These are phyloP conservation scores for Cladosporium sp. DNA, from an alignment of 2,329 filamentous ascomycete species.

Conservation along the genomic window DNA sequence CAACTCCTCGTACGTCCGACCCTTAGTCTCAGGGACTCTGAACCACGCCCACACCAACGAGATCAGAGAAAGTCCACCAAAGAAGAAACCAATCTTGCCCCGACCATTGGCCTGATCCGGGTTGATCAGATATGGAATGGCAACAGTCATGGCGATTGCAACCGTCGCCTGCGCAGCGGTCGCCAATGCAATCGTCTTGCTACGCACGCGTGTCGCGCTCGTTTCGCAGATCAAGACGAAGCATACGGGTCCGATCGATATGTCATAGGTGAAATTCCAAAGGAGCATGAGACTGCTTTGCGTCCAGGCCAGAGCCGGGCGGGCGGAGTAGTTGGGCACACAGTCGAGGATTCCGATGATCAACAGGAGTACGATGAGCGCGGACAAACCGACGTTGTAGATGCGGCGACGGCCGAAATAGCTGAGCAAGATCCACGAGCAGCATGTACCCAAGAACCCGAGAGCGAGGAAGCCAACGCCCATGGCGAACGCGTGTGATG, in stretches of 20 bases:
- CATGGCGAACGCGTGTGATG: slow-evolving; percentile 43
- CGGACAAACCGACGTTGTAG: slow-evolving; percentile 41
- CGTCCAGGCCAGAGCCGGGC: slow-evolving; percentile 39
- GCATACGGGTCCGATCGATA: slow-evolving; percentile 41
- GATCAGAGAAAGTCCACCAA: slow-evolving; percentile 38
- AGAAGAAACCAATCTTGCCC: slow-evolving; percentile 47
- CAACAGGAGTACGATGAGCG: slow-evolving; percentile 38
- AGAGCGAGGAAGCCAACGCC: slow-evolving; percentile 44
- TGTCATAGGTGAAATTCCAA: slow-evolving; percentile 40
- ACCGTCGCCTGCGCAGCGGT: slow-evolving; percentile 43
- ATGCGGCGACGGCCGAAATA: slow-evolving; percentile 43
- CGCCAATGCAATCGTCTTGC: slow-evolving; percentile 41
- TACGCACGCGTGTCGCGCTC: slow-evolving; percentile 40
- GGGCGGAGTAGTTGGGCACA: slow-evolving; percentile 33
- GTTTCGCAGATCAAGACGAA: slow-evolving; percentile 43
- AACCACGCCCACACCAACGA: slow-evolving; percentile 41
- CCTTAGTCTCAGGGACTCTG: slow-evolving; percentile 44
- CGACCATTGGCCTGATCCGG: slow-evolving; percentile 42
- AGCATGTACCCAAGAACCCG: slow-evolving; percentile 44
- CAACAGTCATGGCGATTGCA: slow-evolving; percentile 43
- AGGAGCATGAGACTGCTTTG: slow-evolving; percentile 43
- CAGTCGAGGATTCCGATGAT: slow-evolving; percentile 43
- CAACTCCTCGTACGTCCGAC: slow-evolving; percentile 44
- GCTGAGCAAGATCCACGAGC: slow-evolving; percentile 44
- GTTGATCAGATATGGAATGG: slow-evolving; percentile 45